Conservation (phyloP, 345 rosid species). For the Populus deltoides region DNA sequence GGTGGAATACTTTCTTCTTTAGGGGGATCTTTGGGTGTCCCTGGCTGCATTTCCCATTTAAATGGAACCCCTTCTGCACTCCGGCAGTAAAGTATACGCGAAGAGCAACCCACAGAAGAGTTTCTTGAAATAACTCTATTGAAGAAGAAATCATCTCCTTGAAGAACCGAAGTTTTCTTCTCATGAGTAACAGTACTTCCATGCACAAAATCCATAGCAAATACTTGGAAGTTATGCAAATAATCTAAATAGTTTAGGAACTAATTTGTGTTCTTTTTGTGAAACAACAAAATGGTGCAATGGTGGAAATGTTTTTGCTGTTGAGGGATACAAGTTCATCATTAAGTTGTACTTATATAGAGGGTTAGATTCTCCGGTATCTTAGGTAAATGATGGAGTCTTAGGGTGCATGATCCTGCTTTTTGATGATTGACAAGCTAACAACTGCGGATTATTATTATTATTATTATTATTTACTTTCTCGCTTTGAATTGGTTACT, state of each 20-base stretch:
- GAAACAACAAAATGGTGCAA: background rate
- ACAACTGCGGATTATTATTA: background rate
- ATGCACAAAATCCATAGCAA: constrained; percentile 31
- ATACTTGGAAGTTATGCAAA: background rate
- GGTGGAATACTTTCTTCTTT: constrained; percentile 17
- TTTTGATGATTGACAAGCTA: constrained; percentile 3
- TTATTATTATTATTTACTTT: background rate
- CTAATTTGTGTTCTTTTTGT: background rate
- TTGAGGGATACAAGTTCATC: background rate
- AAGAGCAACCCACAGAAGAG: constrained; percentile 32
- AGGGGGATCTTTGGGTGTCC: constrained; percentile 16
- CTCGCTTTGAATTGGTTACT: constrained; percentile 23
- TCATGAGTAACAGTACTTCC: background rate
- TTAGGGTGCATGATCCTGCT: constrained; percentile 23
- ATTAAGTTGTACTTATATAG: background rate
- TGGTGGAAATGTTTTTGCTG: background rate
- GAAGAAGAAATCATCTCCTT: constrained; percentile 36
- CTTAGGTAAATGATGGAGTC: constrained; percentile 23
- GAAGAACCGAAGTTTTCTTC: constrained; percentile 32
- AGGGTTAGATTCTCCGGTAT: constrained; percentile 9
- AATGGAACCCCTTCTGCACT: constrained; percentile 35
- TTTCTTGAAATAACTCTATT: constrained; percentile 37
- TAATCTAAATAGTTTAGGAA: background rate
- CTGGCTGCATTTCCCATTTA: constrained; percentile 29
- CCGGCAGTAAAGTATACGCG: constrained; percentile 19